Evolutionary conservation across 257 asterid genomes (phyloP), one percentile per base, ranked within the genome.

Genomic region (Orobanche coerulescens): DNA sequence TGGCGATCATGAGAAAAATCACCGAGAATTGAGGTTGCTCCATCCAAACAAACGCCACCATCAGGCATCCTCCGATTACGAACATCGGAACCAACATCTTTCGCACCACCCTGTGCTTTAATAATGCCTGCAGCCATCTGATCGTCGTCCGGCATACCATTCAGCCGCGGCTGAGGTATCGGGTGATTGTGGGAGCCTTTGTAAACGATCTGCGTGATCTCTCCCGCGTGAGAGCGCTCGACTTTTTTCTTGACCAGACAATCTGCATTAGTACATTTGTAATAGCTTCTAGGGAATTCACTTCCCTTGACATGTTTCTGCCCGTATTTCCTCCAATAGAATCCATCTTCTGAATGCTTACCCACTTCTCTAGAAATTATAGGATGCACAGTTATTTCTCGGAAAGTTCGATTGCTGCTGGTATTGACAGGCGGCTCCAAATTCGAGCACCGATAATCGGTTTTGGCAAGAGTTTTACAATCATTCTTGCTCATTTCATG

Each of bases 291-390:
- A 0, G 95, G 94, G 61, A 25, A 83, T 37, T 85, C 88, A 62
- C 95, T 85, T 11, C 90, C 95, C 67, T 88, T 88, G 8, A 88
- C 96, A 12, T 79, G 88, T 64, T 88, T 88, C 63, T 85, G 96
- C 23, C 96, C 96, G 25, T 88, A 88, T 61, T 88, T 88, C 16
- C 90, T 75, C 94, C 96, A 88, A 14, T 57, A 67, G 78, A 67
- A 88, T 34, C 96, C 96, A 57, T 88, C 96, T 15, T 76, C 86
- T 10, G 85, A 56, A 13, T 56, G 62, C 25, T 70, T 72, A 2
- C 77, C 62, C 42, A 50, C 58, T 62, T 70, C 80, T 61, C 64
- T 53, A n/a, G 69, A 48, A 43, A 72, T 6, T n/a, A n/a, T n/a
- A n/a, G 15, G 48, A 22, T 16, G 67, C 36, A 14, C 19, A 6